Percentiles rank a stretch among this genome's conserved stretches.
These are phyloP conservation scores for Mortierella sp. DNA, from an alignment of 371 early-diverging fungal species.

Conservation along the genomic window DNA sequence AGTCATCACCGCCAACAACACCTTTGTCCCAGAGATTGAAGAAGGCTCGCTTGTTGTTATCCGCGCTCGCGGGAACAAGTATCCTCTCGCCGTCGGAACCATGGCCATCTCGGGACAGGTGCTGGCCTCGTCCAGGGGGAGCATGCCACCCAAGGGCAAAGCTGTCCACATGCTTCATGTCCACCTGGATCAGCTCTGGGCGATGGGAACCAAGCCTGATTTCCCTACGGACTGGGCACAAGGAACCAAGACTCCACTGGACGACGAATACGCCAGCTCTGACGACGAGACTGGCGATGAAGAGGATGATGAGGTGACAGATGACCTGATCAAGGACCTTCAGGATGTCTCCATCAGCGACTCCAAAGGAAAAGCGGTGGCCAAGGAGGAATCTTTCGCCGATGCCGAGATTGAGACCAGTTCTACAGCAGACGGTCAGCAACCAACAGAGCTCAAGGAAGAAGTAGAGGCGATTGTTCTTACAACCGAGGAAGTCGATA, in stretches of 20 bases:
- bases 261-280: constrained; percentile 21
- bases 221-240: constrained; percentile 63
- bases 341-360: constrained; percentile 7
- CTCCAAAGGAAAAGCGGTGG: constrained; percentile 21
- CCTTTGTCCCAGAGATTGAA: constrained; percentile 61
- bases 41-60: constrained; percentile 69
- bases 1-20: constrained; percentile 64
- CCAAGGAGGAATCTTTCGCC: not conserved
- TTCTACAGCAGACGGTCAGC: constrained; percentile 8
- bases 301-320: constrained; percentile 51
- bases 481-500: constrained; percentile 70
- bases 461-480: constrained; percentile 20
- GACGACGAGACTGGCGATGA: constrained; percentile 25
- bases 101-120: constrained; percentile 66
- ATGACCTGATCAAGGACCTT: constrained; percentile 20
- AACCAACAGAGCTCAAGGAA: constrained; percentile 29
- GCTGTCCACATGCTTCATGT: constrained; percentile 79
- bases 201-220: constrained; percentile 71
- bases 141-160: constrained; percentile 77
- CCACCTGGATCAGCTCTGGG: constrained; percentile 78
- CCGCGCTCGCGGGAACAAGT: constrained; percentile 67
- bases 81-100: constrained; percentile 72
- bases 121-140: constrained; percentile 60
- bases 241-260: constrained; percentile 11
- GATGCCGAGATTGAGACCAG: not conserved